Base-by-base conservation (phyloP, 2,329 filamentous ascomycete species). In the Fusarium pilosicola region DNA sequence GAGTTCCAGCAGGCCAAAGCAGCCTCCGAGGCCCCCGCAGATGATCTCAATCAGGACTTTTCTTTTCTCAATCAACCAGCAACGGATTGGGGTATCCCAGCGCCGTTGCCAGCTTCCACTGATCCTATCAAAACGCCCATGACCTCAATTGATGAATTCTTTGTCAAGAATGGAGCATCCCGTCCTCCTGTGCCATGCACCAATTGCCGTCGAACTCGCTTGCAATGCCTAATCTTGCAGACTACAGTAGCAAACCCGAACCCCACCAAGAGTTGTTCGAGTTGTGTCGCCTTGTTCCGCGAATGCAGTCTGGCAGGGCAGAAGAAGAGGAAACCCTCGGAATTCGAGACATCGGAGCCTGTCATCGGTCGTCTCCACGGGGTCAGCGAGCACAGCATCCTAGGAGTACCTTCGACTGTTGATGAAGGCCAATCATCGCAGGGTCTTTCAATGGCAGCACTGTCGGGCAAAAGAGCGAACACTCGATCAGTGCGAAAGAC, bases 301-400 rank as follows among this genome's bases (percentile, higher is more conserved):
- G 84, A 86, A 65, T 88, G 86, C 74, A 87, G 86, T 57, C 79
- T 87, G 10, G 83, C 86, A 3, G 83, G 81, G 18, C 80, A 82
- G 24, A 80, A 80, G 42, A 88, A 88, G 70, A 82, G 86, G 14
- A 79, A 82, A 5, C 81, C 85, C 0, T 85, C 82, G 1, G 76
- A 80, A 5, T 88, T 87, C 71, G 86, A 88, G 75, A 87, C 85
- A 1, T 74, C 81, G 1, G 75, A 81, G 15, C 86, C 86, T 1
- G 86, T 87, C 15, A 82, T 87, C 30, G 85, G 85, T 5, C 84
- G 85, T 60, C 80, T 87, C 1, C 86, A 88, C 46, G 86, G 86
- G 4, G 81, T 88, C 9, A 81, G 80, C 24, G 86, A 88, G 79
- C 74, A 82, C 44, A 76, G 74, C 22, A 51, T 73, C 12, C 45